Conservation (phyloP, 2,329 filamentous ascomycete genomes). For the Plenodomus tracheiphilus region DNA sequence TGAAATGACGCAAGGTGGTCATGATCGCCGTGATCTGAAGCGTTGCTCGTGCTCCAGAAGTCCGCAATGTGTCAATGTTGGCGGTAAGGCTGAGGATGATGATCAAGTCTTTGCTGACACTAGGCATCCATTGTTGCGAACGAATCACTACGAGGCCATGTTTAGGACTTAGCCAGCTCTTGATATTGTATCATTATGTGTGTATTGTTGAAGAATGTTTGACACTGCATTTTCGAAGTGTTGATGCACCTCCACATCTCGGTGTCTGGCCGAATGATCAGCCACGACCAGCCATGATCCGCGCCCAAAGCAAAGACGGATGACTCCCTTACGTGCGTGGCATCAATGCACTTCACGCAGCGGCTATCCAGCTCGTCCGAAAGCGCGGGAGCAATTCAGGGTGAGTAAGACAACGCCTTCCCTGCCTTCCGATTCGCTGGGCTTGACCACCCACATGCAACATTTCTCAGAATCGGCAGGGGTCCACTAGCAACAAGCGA, state of each 20-base stretch:
- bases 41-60: not conserved
- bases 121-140: not conserved
- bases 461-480: not conserved
- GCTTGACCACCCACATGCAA: constrained; percentile 8
- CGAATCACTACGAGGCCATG: not conserved
- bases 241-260: not conserved
- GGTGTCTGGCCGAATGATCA: constrained; percentile 2
- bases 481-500: constrained; percentile 19
- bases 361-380: constrained; percentile 20
- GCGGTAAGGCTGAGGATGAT: not conserved
- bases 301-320: constrained; percentile 9
- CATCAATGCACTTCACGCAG: constrained; percentile 8
- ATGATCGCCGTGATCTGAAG: not conserved
- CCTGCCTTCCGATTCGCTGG: constrained; percentile 33
- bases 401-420: constrained; percentile 18
- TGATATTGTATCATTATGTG: no score
- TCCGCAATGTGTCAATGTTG: not conserved
- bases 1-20: not conserved
- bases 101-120: not conserved
- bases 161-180: no score
- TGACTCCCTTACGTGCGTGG: constrained; percentile 5
- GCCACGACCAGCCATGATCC: constrained; percentile 12
- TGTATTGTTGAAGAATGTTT: not conserved
- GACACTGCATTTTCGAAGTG: not conserved
- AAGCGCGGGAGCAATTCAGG: constrained; percentile 13